Base-by-base conservation (phyloP, 306 rosid species). In the Bauhinia variegata region DNA sequence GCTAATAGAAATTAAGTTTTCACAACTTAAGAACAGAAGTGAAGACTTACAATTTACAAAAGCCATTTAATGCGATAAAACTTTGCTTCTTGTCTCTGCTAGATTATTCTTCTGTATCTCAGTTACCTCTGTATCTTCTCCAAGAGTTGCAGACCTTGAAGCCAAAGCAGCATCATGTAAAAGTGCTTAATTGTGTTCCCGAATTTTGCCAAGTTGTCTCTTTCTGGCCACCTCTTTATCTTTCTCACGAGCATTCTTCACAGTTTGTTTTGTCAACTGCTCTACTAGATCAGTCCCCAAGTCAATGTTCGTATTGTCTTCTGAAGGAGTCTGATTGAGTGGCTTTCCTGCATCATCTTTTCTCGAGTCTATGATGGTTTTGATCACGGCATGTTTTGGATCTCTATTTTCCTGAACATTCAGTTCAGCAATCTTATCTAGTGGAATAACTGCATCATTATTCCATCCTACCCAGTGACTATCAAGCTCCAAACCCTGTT, bases 401-500 rank as follows among this genome's bases (percentile, higher is more conserved):
- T 79, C 63, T 85, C 89, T 14, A 50, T 63, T 5, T 30, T 75
- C 34, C 63, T 78, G 85, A 31, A 82, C 81, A 76, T 69, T 88
- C 81, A 93, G 57, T 60, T 89, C 97, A 5, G 87, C 91, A 78
- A 93, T 78, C 79, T 88, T 93, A 64, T 89, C 96, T 6, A 88
- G 87, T 41, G 97, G 96, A 74, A 93, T 84, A 62, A 87, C 87
- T 32, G 89, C 95, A 68, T 88, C 91, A 41, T 71, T 77, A 43
- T n/a, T 93, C 97, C 70, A 93, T 96, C 81, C 98, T 86, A 30
- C 98, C 98, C 97, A 93, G 71, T 93, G 98, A 73, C 84, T 83
- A 54, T 89, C 96, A 76, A 93, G 82, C 75, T 93, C 98, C 81
- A 93, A 77, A 83, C 80, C 81, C 80, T 84, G 36, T 73, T 73